Percentiles rank a stretch among this genome's conserved stretches.
These are phyloP conservation scores for Athelia psychrophila DNA, from an alignment of 1,284 basidiomycete genomes.

Conservation along the genomic window DNA sequence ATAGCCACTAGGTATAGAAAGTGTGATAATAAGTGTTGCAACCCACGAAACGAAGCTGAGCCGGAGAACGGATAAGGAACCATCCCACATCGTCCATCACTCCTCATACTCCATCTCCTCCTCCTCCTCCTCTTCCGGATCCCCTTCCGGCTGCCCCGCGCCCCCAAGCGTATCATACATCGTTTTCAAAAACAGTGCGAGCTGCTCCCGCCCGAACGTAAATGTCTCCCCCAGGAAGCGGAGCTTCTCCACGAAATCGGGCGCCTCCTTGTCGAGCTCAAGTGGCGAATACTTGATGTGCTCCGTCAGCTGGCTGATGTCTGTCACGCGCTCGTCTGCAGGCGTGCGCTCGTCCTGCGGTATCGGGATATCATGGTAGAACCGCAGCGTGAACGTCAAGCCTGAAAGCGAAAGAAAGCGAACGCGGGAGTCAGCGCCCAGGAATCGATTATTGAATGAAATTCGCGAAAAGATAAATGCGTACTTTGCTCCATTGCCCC, in stretches of 20 bases:
- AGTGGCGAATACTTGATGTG: constrained; percentile 61
- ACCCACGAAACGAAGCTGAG: too few relatives aligned
- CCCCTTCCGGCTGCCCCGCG: neutral
- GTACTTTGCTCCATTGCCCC: constrained; percentile 35
- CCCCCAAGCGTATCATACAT: constrained; percentile 3
- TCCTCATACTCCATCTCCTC: neutral
- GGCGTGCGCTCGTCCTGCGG: constrained; percentile 9
- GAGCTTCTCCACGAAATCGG: constrained; percentile 52
- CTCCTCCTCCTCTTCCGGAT: neutral
- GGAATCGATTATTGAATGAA: too few relatives aligned
- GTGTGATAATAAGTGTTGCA: too few relatives aligned
- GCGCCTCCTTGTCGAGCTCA: constrained; percentile 57
- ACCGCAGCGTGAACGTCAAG: constrained; percentile 56
- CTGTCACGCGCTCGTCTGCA: constrained; percentile 21
- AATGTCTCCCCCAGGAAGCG: constrained; percentile 61
- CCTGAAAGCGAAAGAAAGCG: constrained; percentile 31
- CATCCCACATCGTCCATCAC: neutral
- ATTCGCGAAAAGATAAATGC: neutral
- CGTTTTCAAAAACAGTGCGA: constrained; percentile 60
- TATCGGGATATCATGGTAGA: constrained; percentile 35
- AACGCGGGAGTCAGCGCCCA: constrained; percentile 1
- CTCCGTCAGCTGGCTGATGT: constrained; percentile 37
- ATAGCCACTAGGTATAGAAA: neutral
- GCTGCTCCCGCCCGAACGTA: constrained; percentile 63
- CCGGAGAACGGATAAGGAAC: too few relatives aligned